Conservation (phyloP, 257 asterid genomes). For the Ajuga chamaepitys region DNA sequence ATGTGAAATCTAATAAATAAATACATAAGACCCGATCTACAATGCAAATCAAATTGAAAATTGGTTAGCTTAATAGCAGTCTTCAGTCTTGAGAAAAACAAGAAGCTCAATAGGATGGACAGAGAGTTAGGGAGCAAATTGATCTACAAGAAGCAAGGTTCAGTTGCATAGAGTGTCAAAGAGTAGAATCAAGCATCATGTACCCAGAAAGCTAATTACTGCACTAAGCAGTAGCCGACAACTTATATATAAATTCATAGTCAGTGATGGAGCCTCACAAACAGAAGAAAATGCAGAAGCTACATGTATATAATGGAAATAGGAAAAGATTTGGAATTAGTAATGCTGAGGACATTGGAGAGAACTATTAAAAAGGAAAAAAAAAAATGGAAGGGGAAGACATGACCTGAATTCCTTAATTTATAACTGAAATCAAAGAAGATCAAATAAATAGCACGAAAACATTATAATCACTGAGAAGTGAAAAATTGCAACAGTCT, state of each 20-base stretch:
- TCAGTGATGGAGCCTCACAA: constrained; percentile 1
- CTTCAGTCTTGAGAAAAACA: neutral
- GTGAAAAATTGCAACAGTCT: neutral
- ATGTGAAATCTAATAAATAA: neutral
- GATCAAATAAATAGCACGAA: neutral
- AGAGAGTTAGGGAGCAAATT: neutral
- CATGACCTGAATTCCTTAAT: neutral
- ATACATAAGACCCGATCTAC: neutral
- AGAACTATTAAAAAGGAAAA: neutral
- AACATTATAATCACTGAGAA: neutral
- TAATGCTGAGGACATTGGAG: neutral
- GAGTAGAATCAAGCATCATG: constrained; percentile 4
- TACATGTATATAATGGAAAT: neutral
- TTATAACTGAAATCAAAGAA: neutral
- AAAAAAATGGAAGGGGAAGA: neutral
- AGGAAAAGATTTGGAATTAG: neutral
- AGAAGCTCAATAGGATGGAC: neutral
- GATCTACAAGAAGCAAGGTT: constrained; percentile 4
- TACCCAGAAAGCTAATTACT: neutral
- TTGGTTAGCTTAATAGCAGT: neutral
- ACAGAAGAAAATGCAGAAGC: constrained; percentile 10
- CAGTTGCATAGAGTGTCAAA: neutral
- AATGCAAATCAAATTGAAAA: neutral
- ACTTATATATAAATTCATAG: neutral
- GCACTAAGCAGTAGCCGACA: neutral